These are phyloP conservation scores for Ustilago tritici DNA, from an alignment of 1,284 basidiomycete species.

Conservation along the genomic window DNA sequence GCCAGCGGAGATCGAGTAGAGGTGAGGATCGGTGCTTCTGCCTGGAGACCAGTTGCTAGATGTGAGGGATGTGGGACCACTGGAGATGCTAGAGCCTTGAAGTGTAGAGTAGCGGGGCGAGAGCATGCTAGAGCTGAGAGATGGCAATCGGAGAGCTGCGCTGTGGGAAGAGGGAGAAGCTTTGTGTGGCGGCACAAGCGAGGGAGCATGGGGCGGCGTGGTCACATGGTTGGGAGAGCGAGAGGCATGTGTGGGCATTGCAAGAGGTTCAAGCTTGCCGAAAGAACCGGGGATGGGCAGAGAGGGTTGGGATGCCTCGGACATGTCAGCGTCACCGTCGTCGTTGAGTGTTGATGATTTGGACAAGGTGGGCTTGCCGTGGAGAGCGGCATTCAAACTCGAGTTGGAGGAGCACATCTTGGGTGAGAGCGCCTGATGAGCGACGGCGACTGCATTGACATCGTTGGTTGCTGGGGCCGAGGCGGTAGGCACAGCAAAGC, in stretches of 20 bases:
- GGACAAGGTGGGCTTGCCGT: constrained; percentile 3
- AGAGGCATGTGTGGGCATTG: constrained; percentile 40
- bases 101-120: constrained; percentile 44
- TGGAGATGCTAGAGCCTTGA: constrained; percentile 55
- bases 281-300: constrained; percentile 53
- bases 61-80: constrained; percentile 47
- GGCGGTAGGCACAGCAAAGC: constrained; percentile 48
- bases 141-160: constrained; percentile 40
- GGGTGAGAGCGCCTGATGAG: constrained; percentile 31
- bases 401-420: constrained; percentile 46
- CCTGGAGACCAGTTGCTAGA: constrained; percentile 57
- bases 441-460: constrained; percentile 34
- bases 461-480: constrained; percentile 47
- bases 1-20: constrained; percentile 55
- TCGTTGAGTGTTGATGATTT: constrained; percentile 17
- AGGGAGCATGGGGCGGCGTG: constrained; percentile 63
- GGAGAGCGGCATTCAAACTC: constrained; percentile 45
- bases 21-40: constrained; percentile 50
- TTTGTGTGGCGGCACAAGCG: constrained; percentile 31
- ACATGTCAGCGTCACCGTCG: constrained; percentile 57
- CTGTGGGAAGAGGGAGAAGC: constrained; percentile 33
- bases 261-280: constrained; percentile 28
- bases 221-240: constrained; percentile 61
- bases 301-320: constrained; percentile 41
- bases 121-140: constrained; percentile 45